phyloP scores from a whole-genome alignment of 108 stramenopile species.

The Asterionellopsis glacialis region DNA sequence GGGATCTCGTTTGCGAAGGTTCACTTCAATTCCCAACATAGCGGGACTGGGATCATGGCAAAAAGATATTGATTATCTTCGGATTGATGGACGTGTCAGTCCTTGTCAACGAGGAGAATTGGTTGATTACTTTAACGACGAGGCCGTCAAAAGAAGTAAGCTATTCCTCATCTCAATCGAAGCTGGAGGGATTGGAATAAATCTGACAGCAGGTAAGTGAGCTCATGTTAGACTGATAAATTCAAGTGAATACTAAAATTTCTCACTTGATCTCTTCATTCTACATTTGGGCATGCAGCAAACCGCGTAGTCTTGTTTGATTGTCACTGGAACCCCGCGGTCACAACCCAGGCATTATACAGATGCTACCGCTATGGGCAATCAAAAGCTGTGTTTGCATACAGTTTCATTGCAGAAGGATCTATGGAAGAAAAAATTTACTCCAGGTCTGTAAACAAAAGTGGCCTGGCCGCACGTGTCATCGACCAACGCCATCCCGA shows the following conservation, averaged over 20 bases:
- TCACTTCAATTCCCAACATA: conserved; percentile 18
- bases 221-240: no score
- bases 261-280: no score
- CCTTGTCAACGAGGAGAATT: conserved; percentile 57
- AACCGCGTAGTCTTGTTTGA: conserved; percentile 56
- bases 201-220: conserved; percentile 31
- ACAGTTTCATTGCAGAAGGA: conserved; percentile 71
- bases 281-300: no score
- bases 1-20: conserved; percentile 25
- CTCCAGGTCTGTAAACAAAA: conserved; percentile 55
- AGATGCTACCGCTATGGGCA: conserved; percentile 74
- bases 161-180: conserved; percentile 14
- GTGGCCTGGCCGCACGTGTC: conserved; percentile 47
- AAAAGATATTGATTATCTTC: conserved; percentile 47
- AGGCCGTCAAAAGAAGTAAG: background rate
- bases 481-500: conserved; percentile 56
- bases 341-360: conserved; percentile 55
- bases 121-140: conserved; percentile 13
- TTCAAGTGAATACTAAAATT: no score
- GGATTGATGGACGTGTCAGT: conserved; percentile 63
- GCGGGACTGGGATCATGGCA: conserved; percentile 50
- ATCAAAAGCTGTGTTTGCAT: conserved; percentile 54
- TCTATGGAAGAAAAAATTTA: conserved; percentile 81
- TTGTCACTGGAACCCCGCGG: conserved; percentile 61
- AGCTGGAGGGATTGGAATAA: conserved; percentile 27